Base-by-base conservation (phyloP, 1,284 basidiomycete species). In the Apiotrichum veenhuisii region DNA sequence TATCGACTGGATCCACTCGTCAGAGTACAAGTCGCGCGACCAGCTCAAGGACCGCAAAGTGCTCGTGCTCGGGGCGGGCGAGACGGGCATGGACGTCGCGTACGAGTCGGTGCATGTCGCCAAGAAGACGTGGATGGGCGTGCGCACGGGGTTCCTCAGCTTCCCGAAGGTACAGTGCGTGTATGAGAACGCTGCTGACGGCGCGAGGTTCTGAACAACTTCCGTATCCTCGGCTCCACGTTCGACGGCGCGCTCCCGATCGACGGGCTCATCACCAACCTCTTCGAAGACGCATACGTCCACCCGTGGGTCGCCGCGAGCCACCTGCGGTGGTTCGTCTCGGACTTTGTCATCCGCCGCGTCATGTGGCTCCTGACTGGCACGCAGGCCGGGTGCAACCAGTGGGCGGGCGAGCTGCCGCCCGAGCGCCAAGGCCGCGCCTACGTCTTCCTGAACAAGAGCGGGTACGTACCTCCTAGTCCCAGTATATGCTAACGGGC, bases 361-460 rank as follows among this genome's bases (percentile, higher is more conserved):
- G 76, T 87, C 0, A 69, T 87, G 25, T 86, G 84, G 83, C 63
- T 83, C 36, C 67, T 87, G 53, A 86, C 85, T 1, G 84, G 84
- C 58, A 80, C 83, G 1, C 79, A 80, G 65, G 82, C 83, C 7
- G 84, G 85, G 10, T 85, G 84, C 67, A 85, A 85, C 63, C 85
- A 86, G 78, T 86, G 84, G 83, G 83, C 82, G 20, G 83, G 85
- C 15, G 83, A 84, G 63, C 75, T 86, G 2, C 82, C 82, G n/a
- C 79, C 80, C 0, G 81, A 83, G 38, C 74, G 82, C 37, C 78
- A 85, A 22, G 85, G 85, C 1, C 75, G 85, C 49, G 82, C 74
- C 1, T 79, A 78, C 58, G 75, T 76, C 37, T 78, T 79, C 58
- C 65, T 79, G 25, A 79, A 79, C 67, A 79, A 79, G 61, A 71